Conservation (phyloP, 2,329 filamentous ascomycete species). For the Epichloe aotearoae region DNA sequence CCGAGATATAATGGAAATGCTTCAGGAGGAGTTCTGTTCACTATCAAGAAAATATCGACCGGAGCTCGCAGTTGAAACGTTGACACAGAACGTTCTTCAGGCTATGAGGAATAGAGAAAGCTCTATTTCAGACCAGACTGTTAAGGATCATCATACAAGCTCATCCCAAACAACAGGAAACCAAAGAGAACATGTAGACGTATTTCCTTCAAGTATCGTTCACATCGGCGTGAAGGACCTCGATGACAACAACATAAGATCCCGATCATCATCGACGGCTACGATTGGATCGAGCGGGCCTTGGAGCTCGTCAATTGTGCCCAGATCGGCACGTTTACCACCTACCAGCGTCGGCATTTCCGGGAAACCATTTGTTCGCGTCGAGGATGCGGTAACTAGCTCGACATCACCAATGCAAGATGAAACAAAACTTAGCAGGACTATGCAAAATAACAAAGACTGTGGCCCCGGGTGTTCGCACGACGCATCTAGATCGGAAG, state of each 20-base stretch:
- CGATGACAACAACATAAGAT: neutral
- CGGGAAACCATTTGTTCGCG: neutral
- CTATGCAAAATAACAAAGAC: neutral
- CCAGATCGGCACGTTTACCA: neutral
- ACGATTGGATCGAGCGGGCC: neutral
- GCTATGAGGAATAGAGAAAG: slow-evolving; percentile 12
- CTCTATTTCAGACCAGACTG: neutral
- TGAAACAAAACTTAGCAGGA: neutral
- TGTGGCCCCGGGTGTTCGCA: neutral
- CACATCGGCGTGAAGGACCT: neutral
- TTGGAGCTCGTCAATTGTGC: neutral
- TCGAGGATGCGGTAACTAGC: neutral
- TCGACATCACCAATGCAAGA: neutral
- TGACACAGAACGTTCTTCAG: slow-evolving; percentile 33
- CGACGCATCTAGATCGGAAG: neutral
- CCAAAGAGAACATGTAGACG: slow-evolving; percentile 8
- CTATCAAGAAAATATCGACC: slow-evolving; percentile 28
- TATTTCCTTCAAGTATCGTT: neutral
- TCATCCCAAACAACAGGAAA: slow-evolving; percentile 7
- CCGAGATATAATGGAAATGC: slow-evolving; percentile 32
- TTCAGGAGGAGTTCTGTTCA: slow-evolving; percentile 37
- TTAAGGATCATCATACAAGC: neutral
- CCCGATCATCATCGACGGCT: neutral
- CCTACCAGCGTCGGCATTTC: neutral
- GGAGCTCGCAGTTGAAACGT: slow-evolving; percentile 28